These are phyloP conservation scores for Botryotinia convoluta DNA, from an alignment of 2,329 filamentous ascomycete genomes.

Conservation along the genomic window DNA sequence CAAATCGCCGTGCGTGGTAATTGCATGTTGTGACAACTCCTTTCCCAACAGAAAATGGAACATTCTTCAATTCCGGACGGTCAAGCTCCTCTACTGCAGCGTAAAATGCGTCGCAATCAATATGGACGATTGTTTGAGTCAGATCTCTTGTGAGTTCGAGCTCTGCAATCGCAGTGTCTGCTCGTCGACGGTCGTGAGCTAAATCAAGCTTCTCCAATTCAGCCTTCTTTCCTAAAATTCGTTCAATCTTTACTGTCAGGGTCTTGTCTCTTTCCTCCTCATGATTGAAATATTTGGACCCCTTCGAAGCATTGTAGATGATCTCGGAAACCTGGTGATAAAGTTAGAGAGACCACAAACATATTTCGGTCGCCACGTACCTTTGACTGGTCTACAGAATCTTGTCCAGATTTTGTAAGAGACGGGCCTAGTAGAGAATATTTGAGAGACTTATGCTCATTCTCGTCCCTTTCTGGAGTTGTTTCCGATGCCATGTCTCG, in stretches of 20 bases:
- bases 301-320: slow-evolving; percentile 95
- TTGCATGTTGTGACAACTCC: slow-evolving; percentile 71
- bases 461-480: slow-evolving; percentile 3
- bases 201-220: slow-evolving; percentile 75
- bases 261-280: slow-evolving; percentile 80
- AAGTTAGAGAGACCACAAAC: slow-evolving; percentile 18
- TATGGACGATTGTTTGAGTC: slow-evolving; percentile 80
- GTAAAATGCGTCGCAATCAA: slow-evolving; percentile 98
- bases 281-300: slow-evolving; percentile 92
- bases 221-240: slow-evolving; percentile 71
- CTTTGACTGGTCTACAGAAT: slow-evolving; percentile 88
- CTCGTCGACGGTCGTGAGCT: slow-evolving; percentile 67
- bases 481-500: slow-evolving; percentile 15
- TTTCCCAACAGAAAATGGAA: slow-evolving; percentile 86
- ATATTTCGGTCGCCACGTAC: slow-evolving; percentile 41
- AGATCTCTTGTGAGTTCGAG: slow-evolving; percentile 78
- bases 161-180: slow-evolving; percentile 77
- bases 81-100: slow-evolving; percentile 87
- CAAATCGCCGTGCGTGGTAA: slow-evolving; percentile 85
- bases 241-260: slow-evolving; percentile 81
- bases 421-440: slow-evolving; percentile 89
- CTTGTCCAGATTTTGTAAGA: slow-evolving; percentile 89
- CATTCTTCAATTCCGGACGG: slow-evolving; percentile 76
- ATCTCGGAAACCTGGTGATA: slow-evolving; percentile 75
- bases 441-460: slow-evolving; percentile 66